A percentile compares a stretch with the other conserved stretches of the same genome.
Evolutionary conservation across 345 rosid species (phyloP).

Genomic region (Psidium guajava): DNA sequence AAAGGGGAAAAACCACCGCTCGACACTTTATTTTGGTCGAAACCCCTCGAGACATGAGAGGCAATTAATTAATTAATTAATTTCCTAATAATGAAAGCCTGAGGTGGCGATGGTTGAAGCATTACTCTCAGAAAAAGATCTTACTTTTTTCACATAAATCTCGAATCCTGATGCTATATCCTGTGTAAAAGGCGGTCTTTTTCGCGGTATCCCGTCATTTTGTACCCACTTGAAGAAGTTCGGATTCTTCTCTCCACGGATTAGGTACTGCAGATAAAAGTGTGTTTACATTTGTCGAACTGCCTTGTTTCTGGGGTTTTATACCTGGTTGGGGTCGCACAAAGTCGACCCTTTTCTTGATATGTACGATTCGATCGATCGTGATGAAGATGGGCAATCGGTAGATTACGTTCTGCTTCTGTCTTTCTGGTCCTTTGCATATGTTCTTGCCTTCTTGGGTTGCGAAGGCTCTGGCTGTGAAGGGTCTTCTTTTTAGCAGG

Average conservation of each 20-base stretch:
- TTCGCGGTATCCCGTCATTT: neutral
- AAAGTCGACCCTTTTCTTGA: neutral
- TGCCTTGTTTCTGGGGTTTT: neutral
- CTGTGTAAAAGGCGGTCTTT: neutral
- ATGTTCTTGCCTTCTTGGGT: constrained; percentile 5
- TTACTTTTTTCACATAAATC: neutral
- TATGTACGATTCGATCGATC: neutral
- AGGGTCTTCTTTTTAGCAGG: neutral
- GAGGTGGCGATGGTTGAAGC: neutral
- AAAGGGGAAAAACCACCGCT: no score
- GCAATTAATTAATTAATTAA: neutral
- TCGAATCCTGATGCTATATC: neutral
- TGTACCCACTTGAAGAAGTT: neutral
- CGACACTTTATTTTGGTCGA: no score
- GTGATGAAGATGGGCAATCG: constrained; percentile 1
- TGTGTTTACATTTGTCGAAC: neutral
- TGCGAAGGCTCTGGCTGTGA: neutral
- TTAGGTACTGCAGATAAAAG: neutral
- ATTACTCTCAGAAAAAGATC: neutral
- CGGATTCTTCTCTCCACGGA: neutral
- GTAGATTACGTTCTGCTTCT: neutral
- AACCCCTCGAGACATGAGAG: neutral
- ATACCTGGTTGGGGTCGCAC: neutral
- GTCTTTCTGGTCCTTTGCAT: constrained; percentile 15
- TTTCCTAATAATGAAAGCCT: neutral